Evolutionary conservation across 2,329 filamentous ascomycete species (phyloP), one percentile per base, ranked within the genome.

Genomic region (Aspergillus sp.): DNA sequence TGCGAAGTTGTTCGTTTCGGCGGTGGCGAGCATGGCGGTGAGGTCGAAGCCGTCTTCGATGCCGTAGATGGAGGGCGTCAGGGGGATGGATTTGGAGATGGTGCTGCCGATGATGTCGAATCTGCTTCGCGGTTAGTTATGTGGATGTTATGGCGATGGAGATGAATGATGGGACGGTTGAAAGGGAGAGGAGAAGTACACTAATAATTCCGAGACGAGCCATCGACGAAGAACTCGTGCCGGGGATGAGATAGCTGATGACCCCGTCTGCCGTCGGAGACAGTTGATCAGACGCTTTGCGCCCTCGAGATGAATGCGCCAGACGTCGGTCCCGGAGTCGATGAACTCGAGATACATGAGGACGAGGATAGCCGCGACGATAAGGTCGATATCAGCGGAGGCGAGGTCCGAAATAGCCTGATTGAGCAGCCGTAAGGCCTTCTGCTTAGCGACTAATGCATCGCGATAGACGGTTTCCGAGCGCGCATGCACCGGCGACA

Each of bases 261-360:
- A 12, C 16, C 20, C 22, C 14, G 7, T 39, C 20, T 55, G 39
- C 12, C 22, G 7, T 45, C 39, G 36, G 2, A 55, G 20, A 32
- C 39, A 55, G 20, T 22, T 18, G 7, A 55, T 47, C 20, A 55
- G 39, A 14, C 31, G 20, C 39, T 55, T 55, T 6, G 53, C 53
- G 14, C 53, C 53, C 36, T 47, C 53, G 32, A 55, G 24, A 18
- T 55, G 53, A 3, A 26, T 31, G 26, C 53, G 32, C 39, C 22
- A 54, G 52, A 26, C n/a, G 6, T 55, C 56, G 16, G 42, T 46
- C 10, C 39, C 54, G 2, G 49, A 46, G 3, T 45, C 50, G 16
- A 59, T 49, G 18, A 52, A 51, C 5, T 59, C 57, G 14, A 59
- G 52, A 18, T 31, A 56, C 47, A 59, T 59, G 49, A 59, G 49